Base-by-base conservation (phyloP, 805 yeast genomes). In the Lachancea sp. region DNA sequence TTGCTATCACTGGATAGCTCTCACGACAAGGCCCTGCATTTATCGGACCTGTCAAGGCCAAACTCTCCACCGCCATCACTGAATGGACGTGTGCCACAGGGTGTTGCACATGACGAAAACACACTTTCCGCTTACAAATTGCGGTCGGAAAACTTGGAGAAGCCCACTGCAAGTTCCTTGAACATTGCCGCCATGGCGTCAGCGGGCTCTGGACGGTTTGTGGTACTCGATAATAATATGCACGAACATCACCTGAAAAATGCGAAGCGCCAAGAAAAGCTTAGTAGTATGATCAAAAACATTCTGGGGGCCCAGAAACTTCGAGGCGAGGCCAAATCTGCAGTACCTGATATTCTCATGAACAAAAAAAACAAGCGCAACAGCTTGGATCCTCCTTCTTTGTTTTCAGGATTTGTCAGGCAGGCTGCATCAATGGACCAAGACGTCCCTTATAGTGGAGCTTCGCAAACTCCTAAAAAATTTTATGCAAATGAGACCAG, bases 201-300 rank as follows among this genome's bases (percentile, higher is more conserved):
- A 15, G 36, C 40, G 4, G 40, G 37, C 19, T 30, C 40, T 8
- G 44, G 35, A 17, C 55, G 89, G 31, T 80, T 80, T 55, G 51
- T 65, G 16, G 63, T 79, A 54, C 64, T 67, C 36, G 86, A 79
- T 36, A 81, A 80, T 49, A 94, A 95, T 4, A 46, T 65, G 9
- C 98, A 90, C 61, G 85, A 76, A 53, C 98, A 90, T 61, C 78
- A 77, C 56, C 68, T 90, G 45, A 72, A 77, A 44, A 79, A 81
- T 32, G 80, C 90, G 6, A 81, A 78, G 57, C 69, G 94, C 50
- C 90, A 83, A 59, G 94, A 83, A 54, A 83, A 83, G 50, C 59
- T 83, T 26, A 71, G 80, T 6, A 77, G 77, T 45, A 81, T 83
- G 88, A 68, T 83, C 46, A 83, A 81, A 54, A 86, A 80, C 56